Base-by-base conservation (phyloP, 2,329 filamentous ascomycete genomes). In the Cladosporium sphaerospermum region DNA sequence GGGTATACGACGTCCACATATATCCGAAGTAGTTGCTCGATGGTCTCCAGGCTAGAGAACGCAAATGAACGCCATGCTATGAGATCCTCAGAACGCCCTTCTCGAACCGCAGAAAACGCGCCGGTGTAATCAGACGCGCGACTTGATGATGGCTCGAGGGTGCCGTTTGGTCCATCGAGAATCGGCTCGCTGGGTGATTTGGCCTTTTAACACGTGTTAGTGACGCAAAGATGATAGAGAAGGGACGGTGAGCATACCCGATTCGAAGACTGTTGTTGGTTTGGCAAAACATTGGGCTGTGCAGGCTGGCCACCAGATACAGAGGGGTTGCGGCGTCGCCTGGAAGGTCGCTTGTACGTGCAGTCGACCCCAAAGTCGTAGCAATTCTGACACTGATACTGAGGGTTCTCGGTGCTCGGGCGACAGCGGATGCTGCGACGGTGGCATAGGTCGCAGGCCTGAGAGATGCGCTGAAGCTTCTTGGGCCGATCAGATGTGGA, bases 1-100 rank as follows among this genome's bases (percentile, higher is more conserved):
- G 77, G 77, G 62, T 79, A 79, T n/a, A 78, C 72, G 41, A 77
- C 71, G 54, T 78, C 74, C 62, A 77, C 75, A 65, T 78, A 79
- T 13, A 79, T 67, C 13, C 75, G 70, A 19, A 77, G 67, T 64
- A 60, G 71, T 67, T 59, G 57, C 47, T 68, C 64, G 40, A 78
- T 72, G 39, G 66, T 66, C 28, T 58, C 60, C 46, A 71, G 64
- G 59, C 66, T 69, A n/a, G 69, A 67, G 33, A 73, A 62, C 9
- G 67, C 67, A 54, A 73, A 74, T 5, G 71, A 69, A 33, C 65
- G 68, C 73, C 73, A 75, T 41, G 68, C 68, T 4, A 67, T 54
- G 14, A 64, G 52, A 9, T 57, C 49, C 40, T 62, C 56, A n/a
- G 52, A 54, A 19, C 36, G 39, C 13, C 59, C 64, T 62, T 55